Evolutionary conservation across 768 basidiomycete species (phyloP).

Genomic region (Neoboletus subvelutipes): DNA sequence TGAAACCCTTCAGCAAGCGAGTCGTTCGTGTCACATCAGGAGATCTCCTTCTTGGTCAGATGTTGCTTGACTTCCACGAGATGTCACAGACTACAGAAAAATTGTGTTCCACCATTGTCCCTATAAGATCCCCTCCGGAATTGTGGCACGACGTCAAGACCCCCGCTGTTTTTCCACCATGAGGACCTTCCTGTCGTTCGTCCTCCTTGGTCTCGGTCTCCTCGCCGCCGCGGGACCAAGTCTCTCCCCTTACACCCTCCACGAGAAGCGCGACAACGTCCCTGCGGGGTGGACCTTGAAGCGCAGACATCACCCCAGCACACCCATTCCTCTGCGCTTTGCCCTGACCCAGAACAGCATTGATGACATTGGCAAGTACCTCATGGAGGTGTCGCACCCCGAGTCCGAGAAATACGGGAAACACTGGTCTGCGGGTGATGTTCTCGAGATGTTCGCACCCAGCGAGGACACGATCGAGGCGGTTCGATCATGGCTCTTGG

Average conservation of each 20-base stretch:
- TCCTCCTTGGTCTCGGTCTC: constrained; percentile 19
- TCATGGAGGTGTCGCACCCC: constrained; percentile 37
- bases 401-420: constrained; percentile 32
- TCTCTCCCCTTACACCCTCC: constrained; percentile 31
- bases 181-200: constrained; percentile 16
- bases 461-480: constrained; percentile 23
- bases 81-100: no score
- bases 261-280: constrained; percentile 39
- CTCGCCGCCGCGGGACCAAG: constrained; percentile 17
- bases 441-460: constrained; percentile 32
- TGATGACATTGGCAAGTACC: not conserved
- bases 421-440: constrained; percentile 31
- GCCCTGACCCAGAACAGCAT: constrained; percentile 15
- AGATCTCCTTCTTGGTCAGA: no score
- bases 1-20: no score
- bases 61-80: no score
- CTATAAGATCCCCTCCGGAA: constrained; percentile 9
- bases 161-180: constrained; percentile 3
- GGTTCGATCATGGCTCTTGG: constrained; percentile 12
- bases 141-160: not conserved
- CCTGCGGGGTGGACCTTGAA: constrained; percentile 39
- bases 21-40: no score
- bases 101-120: not conserved
- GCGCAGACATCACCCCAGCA: constrained; percentile 36
- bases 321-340: constrained; percentile 29